These are phyloP conservation scores for Bombardia bombarda DNA, from an alignment of 495 filamentous ascomycete genomes.

Conservation along the genomic window DNA sequence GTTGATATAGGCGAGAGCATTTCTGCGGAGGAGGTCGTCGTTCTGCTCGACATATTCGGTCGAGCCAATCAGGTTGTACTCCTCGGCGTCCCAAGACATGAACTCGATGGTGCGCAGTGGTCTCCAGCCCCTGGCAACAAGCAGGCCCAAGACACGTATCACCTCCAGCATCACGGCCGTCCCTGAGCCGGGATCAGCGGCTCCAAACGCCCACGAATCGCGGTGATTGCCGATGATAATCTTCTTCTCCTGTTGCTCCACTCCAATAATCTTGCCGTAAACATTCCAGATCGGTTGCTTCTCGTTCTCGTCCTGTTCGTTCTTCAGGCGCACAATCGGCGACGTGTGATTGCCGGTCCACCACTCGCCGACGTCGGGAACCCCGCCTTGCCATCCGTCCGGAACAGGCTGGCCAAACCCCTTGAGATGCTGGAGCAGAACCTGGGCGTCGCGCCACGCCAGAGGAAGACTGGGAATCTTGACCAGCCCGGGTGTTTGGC, in stretches of 20 bases:
- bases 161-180: slow-evolving; percentile 89
- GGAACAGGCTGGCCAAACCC: slow-evolving; percentile 66
- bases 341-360: slow-evolving; percentile 76
- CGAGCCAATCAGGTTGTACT: slow-evolving; percentile 90
- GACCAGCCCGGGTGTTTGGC: slow-evolving; percentile 63
- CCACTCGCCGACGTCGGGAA: slow-evolving; percentile 64
- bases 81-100: slow-evolving; percentile 87
- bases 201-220: slow-evolving; percentile 88
- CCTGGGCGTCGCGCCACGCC: slow-evolving; percentile 79
- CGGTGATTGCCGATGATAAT: slow-evolving; percentile 92
- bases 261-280: slow-evolving; percentile 69
- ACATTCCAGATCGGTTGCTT: slow-evolving; percentile 87
- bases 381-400: slow-evolving; percentile 66
- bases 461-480: slow-evolving; percentile 86
- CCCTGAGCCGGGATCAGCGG: slow-evolving; percentile 76
- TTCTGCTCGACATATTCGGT: slow-evolving; percentile 95
- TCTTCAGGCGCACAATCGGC: slow-evolving; percentile 74
- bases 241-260: slow-evolving; percentile 74
- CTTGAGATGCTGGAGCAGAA: slow-evolving; percentile 66
- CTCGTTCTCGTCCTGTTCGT: slow-evolving; percentile 77
- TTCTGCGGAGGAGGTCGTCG: slow-evolving; percentile 60
- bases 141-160: slow-evolving; percentile 70
- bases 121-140: slow-evolving; percentile 70
- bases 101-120: slow-evolving; percentile 92
- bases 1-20: slow-evolving; percentile 85